phyloP scores from a whole-genome alignment of 2,329 filamentous ascomycete genomes.

The Colletotrichum euphorbiae region DNA sequence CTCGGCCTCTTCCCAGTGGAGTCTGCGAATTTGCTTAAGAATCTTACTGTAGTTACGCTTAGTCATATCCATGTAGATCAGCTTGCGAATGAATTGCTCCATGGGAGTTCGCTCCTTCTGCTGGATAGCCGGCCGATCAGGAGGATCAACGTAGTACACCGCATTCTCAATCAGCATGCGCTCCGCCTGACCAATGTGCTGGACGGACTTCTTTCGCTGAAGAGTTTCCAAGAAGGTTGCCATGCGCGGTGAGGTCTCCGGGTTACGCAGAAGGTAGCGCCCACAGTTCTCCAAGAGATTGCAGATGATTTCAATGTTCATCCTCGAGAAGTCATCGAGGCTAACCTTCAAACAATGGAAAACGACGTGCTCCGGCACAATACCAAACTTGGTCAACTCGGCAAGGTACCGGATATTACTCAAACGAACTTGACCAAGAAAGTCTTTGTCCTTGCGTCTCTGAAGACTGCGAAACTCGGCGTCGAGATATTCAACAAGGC shows the following conservation, averaged over 20 bases:
- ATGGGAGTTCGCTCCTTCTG: conserved; percentile 96
- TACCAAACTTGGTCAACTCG: conserved; percentile 96
- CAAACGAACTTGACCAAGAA: conserved; percentile 91
- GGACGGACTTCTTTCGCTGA: conserved; percentile 93
- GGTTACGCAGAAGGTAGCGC: conserved; percentile 90
- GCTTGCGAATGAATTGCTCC: conserved; percentile 91
- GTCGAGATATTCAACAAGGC: conserved; percentile 90
- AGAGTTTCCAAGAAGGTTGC: conserved; percentile 92
- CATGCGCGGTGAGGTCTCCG: conserved; percentile 95
- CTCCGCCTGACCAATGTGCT: conserved; percentile 95
- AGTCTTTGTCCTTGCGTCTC: conserved; percentile 96
- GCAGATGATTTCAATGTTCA: conserved; percentile 99
- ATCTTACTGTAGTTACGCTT: conserved; percentile 95
- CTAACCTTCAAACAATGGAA: conserved; percentile 99
- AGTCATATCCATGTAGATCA: conserved; percentile 93
- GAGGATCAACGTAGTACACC: conserved; percentile 97
- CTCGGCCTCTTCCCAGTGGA: conserved; percentile 97
- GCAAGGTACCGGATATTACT: conserved; percentile 98
- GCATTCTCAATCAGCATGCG: conserved; percentile 99
- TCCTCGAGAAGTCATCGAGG: conserved; percentile 95
- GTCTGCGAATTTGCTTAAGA: conserved; percentile 90
- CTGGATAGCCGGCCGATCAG: conserved; percentile 90
- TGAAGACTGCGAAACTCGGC: conserved; percentile 97
- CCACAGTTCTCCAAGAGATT: conserved; percentile 97
- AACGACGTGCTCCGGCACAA: conserved; percentile 97